Conservation (phyloP, 257 asterid species). For the Ocimum tenuiflorum region DNA sequence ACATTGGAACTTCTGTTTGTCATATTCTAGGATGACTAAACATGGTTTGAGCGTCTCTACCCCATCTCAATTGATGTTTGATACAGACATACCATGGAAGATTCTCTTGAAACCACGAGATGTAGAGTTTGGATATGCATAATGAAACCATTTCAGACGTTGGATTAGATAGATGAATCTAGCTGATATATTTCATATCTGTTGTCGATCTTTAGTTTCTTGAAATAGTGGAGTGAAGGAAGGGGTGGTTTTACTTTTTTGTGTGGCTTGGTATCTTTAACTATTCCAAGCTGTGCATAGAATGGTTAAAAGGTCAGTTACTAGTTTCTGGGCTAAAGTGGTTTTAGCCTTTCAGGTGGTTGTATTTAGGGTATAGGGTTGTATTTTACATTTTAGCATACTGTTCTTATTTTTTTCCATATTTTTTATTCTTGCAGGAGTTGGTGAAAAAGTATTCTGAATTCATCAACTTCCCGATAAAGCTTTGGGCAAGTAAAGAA, state of each 20-base stretch:
- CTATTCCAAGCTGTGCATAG: not conserved
- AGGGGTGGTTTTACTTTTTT: not conserved
- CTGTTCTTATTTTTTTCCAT: not conserved
- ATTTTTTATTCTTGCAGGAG: slow-evolving; percentile 33
- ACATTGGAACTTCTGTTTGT: not conserved
- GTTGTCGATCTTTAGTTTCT: not conserved
- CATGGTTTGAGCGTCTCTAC: not conserved
- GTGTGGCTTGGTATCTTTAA: not conserved
- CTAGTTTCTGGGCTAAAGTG: not conserved
- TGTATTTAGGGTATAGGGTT: no score
- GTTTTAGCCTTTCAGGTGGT: no score
- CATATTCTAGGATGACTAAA: not conserved
- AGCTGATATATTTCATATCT: not conserved
- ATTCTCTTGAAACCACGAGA: no score
- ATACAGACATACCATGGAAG: not conserved
- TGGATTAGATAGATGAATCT: not conserved
- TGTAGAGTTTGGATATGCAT: not conserved
- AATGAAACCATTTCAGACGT: not conserved
- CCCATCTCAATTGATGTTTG: not conserved
- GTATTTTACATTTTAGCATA: not conserved
- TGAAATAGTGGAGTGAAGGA: not conserved
- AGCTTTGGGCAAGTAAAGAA: slow-evolving; percentile 77
- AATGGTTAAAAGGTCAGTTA: no score
- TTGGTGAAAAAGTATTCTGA: slow-evolving; percentile 72
- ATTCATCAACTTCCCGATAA: slow-evolving; percentile 70